phyloP scores from a whole-genome alignment of 2,329 filamentous ascomycete species.

The Penicillium palitans region DNA sequence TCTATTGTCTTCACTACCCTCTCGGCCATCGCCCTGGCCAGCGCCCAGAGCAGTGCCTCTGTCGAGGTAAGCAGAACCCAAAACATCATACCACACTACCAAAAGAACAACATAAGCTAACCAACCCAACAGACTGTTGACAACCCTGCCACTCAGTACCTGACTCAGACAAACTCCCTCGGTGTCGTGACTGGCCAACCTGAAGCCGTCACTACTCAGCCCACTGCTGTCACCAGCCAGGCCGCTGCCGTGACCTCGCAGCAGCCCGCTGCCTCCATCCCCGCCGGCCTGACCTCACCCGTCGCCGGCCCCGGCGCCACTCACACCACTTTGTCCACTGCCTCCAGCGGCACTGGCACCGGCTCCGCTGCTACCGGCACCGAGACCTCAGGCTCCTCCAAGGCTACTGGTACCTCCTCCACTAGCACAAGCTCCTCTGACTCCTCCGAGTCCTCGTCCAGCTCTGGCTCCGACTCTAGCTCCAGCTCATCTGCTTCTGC shows the following conservation, averaged over 20 bases:
- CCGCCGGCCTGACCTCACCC: conserved; percentile 40
- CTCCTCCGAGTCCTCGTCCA: neutral
- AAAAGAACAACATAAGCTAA: neutral
- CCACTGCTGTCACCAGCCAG: conserved; percentile 34
- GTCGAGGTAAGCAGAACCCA: conserved; percentile 23
- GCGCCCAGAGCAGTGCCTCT: conserved; percentile 40
- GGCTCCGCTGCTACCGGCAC: conserved; percentile 14
- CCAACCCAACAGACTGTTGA: conserved; percentile 29
- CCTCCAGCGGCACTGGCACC: conserved; percentile 20
- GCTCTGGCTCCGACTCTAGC: conserved; percentile 10
- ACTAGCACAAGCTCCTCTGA: conserved; percentile 8
- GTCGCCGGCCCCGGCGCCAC: conserved; percentile 28
- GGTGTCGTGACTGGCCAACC: conserved; percentile 54
- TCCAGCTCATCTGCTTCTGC: conserved; percentile 9
- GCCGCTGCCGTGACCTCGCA: conserved; percentile 33
- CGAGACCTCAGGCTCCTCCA: conserved; percentile 20
- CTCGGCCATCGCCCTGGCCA: conserved; percentile 45
- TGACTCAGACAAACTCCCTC: conserved; percentile 50
- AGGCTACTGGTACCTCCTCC: conserved; percentile 19
- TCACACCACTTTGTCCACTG: conserved; percentile 27
- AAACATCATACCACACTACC: neutral
- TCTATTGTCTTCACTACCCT: conserved; percentile 47
- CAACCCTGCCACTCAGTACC: conserved; percentile 48
- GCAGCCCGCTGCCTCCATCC: conserved; percentile 43
- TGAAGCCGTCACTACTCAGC: conserved; percentile 35